Evolutionary conservation across 176 grass and related monocot genomes (phyloP).

Genomic region (Metroxylon sagu): DNA sequence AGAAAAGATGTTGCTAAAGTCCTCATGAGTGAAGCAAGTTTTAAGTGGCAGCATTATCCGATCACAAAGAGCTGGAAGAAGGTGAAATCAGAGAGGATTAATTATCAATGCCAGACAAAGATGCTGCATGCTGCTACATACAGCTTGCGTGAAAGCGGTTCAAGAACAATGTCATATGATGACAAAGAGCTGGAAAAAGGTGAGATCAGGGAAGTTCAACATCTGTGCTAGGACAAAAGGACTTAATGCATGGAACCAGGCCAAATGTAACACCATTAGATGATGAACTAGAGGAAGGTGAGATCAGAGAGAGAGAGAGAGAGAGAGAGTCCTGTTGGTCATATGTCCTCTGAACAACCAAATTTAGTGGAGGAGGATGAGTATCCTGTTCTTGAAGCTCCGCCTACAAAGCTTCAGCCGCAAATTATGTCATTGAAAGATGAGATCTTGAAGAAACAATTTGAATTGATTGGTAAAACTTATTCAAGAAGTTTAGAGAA

Average conservation of each 20-base stretch:
- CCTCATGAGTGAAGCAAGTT: constrained; percentile 6
- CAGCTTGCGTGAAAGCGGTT: neutral
- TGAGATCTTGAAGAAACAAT: constrained; percentile 12
- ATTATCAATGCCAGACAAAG: too few relatives aligned
- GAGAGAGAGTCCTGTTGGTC: too few relatives aligned
- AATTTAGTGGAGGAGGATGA: too few relatives aligned
- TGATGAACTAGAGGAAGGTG: too few relatives aligned
- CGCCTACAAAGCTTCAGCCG: too few relatives aligned
- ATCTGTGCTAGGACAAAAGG: too few relatives aligned
- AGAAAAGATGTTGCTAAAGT: constrained; percentile 17
- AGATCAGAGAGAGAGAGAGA: too few relatives aligned
- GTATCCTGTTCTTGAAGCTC: too few relatives aligned
- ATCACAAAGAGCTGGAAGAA: constrained; percentile 23
- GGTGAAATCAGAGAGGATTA: constrained; percentile 22
- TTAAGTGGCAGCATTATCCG: constrained; percentile 15
- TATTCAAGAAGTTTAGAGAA: constrained; percentile 32
- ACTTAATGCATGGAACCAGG: too few relatives aligned
- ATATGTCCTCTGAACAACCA: too few relatives aligned
- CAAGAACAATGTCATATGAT: constrained; percentile 5
- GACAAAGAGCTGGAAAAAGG: constrained; percentile 33
- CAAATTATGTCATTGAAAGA: neutral
- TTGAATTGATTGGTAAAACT: constrained; percentile 24
- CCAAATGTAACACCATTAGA: too few relatives aligned
- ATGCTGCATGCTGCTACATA: too few relatives aligned
- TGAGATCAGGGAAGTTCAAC: neutral